Percentiles rank a stretch among this genome's conserved stretches.
Conservation (phyloP, 2,329 filamentous ascomycete genomes). For the Pseudogymnoascus sp. region DNA sequence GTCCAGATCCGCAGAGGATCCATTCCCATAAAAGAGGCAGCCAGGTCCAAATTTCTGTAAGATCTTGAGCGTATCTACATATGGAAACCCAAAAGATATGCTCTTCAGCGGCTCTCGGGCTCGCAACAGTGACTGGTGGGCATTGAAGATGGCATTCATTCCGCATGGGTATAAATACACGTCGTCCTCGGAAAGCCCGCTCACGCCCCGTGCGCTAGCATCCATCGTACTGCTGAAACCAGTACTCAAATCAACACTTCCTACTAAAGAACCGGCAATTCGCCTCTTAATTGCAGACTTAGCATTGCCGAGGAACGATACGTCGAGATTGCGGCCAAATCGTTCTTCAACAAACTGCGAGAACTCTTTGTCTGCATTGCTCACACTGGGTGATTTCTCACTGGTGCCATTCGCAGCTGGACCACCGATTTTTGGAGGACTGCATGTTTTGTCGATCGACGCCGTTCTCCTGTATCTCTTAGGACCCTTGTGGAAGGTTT, state of each 20-base stretch:
- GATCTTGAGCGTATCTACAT: constrained; percentile 93
- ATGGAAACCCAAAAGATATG: constrained; percentile 93
- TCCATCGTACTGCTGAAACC: constrained; percentile 42
- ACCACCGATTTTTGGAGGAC: constrained; percentile 14
- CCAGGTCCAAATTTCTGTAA: constrained; percentile 90
- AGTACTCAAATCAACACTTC: constrained; percentile 57
- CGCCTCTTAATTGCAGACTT: constrained; percentile 77
- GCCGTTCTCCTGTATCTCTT: constrained; percentile 65
- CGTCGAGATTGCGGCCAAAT: constrained; percentile 82
- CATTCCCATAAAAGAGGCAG: constrained; percentile 78
- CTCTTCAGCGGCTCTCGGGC: constrained; percentile 60
- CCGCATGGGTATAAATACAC: constrained; percentile 83
- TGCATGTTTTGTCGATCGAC: constrained; percentile 37
- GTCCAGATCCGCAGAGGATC: constrained; percentile 68
- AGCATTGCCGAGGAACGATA: constrained; percentile 70
- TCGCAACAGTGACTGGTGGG: constrained; percentile 65
- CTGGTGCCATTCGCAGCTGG: constrained; percentile 11
- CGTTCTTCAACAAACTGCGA: constrained; percentile 83
- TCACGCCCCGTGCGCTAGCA: constrained; percentile 45
- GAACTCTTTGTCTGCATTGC: constrained; percentile 47
- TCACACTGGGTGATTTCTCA: constrained; percentile 6
- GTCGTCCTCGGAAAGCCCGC: constrained; percentile 70
- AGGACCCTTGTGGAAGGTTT: constrained; percentile 53
- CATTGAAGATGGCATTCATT: constrained; percentile 92
- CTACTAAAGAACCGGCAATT: constrained; percentile 77